Evolutionary conservation across 2,329 filamentous ascomycete species (phyloP).

Genomic region (Penicillium sp.): DNA sequence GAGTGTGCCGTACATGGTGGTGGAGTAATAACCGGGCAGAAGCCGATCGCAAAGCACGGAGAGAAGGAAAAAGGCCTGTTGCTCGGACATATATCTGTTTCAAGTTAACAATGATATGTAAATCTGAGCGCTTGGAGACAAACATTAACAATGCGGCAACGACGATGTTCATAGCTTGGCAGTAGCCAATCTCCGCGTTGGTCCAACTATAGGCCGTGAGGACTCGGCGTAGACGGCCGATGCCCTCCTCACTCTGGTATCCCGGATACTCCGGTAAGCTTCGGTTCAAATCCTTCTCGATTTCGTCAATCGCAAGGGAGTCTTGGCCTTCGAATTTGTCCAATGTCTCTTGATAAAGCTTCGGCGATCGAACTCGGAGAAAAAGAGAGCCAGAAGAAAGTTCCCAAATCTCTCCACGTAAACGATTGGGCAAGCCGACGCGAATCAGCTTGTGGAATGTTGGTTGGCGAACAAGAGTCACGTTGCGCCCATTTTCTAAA

Average conservation of each 20-base stretch:
- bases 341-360: conserved; percentile 79
- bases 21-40: conserved; percentile 95
- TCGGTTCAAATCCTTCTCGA: conserved; percentile 96
- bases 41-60: conserved; percentile 89
- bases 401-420: conserved; percentile 95
- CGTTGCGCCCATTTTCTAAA: conserved; percentile 85
- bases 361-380: conserved; percentile 80
- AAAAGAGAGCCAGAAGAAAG: conserved; percentile 89
- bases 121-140: conserved; percentile 25
- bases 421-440: conserved; percentile 87
- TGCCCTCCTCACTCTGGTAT: conserved; percentile 94
- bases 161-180: conserved; percentile 99
- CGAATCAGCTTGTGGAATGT: conserved; percentile 97
- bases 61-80: conserved; percentile 91
- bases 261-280: conserved; percentile 96
- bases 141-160: conserved; percentile 93
- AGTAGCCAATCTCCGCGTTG: conserved; percentile 93
- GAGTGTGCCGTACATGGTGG: conserved; percentile 97
- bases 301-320: conserved; percentile 96
- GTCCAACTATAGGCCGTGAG: conserved; percentile 98
- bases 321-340: conserved; percentile 79
- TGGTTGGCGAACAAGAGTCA: conserved; percentile 87
- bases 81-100: conserved; percentile 83
- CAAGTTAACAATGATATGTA: conserved; percentile 18
- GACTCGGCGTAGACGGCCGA: conserved; percentile 82